Evolutionary conservation across 1,284 basidiomycete species (phyloP).

Genomic region (Malassezia brasiliensis): DNA sequence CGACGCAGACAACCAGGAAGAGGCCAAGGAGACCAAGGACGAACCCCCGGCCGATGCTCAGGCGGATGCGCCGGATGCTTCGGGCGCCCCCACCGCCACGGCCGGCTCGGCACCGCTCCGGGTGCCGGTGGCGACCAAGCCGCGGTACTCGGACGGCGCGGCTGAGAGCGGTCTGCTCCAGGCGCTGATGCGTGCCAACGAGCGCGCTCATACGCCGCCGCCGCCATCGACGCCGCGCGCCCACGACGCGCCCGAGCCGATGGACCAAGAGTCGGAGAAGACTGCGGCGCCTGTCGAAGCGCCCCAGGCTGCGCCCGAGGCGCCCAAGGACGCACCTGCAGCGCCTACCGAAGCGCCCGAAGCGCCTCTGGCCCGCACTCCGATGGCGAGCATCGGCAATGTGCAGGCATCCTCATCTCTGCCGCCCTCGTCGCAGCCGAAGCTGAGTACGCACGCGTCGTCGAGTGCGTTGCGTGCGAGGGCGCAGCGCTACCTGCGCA

Average conservation of each 20-base stretch:
- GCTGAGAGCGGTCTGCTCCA: slow-evolving; percentile 7
- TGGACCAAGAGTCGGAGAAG: not conserved
- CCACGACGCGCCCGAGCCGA: not conserved
- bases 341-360: not conserved
- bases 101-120: not conserved
- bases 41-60: too few relatives aligned
- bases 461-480: slow-evolving; percentile 12
- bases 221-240: not conserved
- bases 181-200: slow-evolving; percentile 12
- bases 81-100: not conserved
- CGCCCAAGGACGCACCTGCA: not conserved
- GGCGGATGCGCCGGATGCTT: not conserved
- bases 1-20: not conserved
- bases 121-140: not conserved
- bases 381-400: slow-evolving; percentile 9
- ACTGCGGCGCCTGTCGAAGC: not conserved
- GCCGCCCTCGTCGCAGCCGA: not conserved
- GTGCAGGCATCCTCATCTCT: not conserved
- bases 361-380: not conserved
- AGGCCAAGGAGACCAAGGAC: not conserved
- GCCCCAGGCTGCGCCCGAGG: not conserved
- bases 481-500: slow-evolving; percentile 15
- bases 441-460: not conserved
- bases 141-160: not conserved
- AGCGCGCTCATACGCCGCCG: slow-evolving; percentile 15